phyloP scores from a whole-genome alignment of 2,329 filamentous ascomycete species.

The Fusarium scirpi region DNA sequence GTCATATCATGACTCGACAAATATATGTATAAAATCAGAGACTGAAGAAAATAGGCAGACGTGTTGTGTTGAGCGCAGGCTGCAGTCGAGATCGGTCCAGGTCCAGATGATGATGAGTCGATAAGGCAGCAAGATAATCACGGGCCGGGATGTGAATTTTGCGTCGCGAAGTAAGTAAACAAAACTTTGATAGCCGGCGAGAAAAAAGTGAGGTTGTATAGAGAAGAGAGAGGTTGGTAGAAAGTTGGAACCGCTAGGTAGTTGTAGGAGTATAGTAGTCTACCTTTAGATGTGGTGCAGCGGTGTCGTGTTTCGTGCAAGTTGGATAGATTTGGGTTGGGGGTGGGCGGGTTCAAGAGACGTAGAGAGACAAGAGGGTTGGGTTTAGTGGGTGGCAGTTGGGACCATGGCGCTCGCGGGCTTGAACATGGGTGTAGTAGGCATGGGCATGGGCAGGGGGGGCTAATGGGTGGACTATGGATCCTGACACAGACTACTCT shows the following conservation, averaged over 20 bases:
- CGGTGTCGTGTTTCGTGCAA: slow-evolving; percentile 35
- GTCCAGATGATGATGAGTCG: slow-evolving; percentile 23
- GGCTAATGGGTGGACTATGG: slow-evolving; percentile 11
- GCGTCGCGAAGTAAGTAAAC: slow-evolving; percentile 18
- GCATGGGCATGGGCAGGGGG: slow-evolving; percentile 5
- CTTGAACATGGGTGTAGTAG: slow-evolving; percentile 12
- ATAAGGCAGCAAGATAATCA: slow-evolving; percentile 36
- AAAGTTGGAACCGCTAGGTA: slow-evolving; percentile 32
- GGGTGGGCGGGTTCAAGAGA: slow-evolving; percentile 40
- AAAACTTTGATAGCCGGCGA: slow-evolving; percentile 1
- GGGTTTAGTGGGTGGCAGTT: slow-evolving; percentile 39
- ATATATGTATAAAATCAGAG: slow-evolving; percentile 24
- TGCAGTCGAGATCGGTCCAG: slow-evolving; percentile 22
- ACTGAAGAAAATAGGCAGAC: slow-evolving; percentile 38
- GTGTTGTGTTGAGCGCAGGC: slow-evolving; percentile 27
- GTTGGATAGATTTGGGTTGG: slow-evolving; percentile 27
- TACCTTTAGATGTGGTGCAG: slow-evolving; percentile 20
- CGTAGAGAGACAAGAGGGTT: slow-evolving; percentile 28
- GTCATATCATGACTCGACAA: slow-evolving; percentile 49
- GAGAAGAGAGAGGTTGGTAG: slow-evolving; percentile 18
- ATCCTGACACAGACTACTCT: slow-evolving; percentile 37
- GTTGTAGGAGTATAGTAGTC: slow-evolving; percentile 29
- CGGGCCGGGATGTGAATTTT: slow-evolving; percentile 12
- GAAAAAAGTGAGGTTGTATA: slow-evolving; percentile 8
- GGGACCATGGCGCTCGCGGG: slow-evolving; percentile 44